A percentile compares a stretch with the other conserved stretches of the same genome.
Conservation (phyloP, 139 green algal species). For the Ettlia oleoabundans region DNA sequence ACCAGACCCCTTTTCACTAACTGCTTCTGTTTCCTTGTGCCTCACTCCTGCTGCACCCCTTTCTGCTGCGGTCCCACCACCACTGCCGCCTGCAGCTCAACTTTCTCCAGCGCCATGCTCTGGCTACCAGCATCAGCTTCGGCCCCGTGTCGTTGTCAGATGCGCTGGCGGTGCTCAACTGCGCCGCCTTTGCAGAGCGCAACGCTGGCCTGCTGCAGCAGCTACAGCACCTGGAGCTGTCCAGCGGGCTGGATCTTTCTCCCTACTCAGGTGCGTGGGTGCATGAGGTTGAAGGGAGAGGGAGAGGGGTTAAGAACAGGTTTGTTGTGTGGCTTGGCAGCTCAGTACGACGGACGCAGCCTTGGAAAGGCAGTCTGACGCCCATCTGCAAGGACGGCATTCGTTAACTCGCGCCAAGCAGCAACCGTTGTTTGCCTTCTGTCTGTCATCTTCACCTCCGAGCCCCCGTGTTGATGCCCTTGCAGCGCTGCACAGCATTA, state of each 20-base stretch:
- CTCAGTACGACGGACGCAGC: too few relatives aligned
- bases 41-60: background rate
- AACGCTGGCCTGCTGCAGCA: constrained; percentile 15
- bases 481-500: constrained; percentile 7
- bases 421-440: background rate
- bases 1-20: background rate
- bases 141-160: background rate
- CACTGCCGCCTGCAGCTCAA: constrained; percentile 16
- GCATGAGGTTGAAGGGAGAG: too few relatives aligned
- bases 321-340: too few relatives aligned
- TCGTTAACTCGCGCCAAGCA: too few relatives aligned
- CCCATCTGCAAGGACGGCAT: too few relatives aligned
- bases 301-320: too few relatives aligned
- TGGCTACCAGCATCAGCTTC: constrained; percentile 17
- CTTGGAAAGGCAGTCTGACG: too few relatives aligned
- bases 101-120: constrained; percentile 22
- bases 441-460: background rate
- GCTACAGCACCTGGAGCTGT: constrained; percentile 11
- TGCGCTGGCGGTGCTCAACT: constrained; percentile 25
- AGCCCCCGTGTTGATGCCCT: too few relatives aligned
- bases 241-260: background rate
- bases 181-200: constrained; percentile 20
- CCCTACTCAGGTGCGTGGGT: constrained; percentile 14
- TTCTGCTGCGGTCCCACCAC: background rate
- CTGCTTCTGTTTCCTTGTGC: background rate